Evolutionary conservation across 768 basidiomycete species (phyloP).

Genomic region (Suillus lakei): DNA sequence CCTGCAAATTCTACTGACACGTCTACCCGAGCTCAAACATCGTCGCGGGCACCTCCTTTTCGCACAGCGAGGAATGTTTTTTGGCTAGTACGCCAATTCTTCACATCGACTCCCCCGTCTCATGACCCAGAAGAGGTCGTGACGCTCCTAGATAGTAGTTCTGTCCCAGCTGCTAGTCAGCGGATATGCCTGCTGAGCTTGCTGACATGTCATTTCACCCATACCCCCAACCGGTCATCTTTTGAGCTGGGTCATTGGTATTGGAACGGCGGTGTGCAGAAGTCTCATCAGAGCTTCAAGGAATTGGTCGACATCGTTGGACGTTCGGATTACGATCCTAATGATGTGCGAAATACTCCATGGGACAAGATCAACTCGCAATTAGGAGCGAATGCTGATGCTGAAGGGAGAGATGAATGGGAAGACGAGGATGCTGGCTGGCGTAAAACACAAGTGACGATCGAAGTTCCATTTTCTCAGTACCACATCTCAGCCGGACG

Average conservation of each 20-base stretch:
- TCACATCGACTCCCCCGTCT: neutral
- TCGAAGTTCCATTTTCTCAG: neutral
- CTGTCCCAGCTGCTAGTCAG: constrained; percentile 1
- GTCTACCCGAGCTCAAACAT: neutral
- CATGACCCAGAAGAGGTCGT: constrained; percentile 8
- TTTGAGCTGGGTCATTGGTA: neutral
- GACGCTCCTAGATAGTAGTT: constrained; percentile 5
- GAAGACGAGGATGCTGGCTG: neutral
- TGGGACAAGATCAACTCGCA: neutral
- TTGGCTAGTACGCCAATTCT: constrained; percentile 5
- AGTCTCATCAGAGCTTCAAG: neutral
- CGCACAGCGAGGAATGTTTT: constrained; percentile 2
- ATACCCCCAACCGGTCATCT: neutral
- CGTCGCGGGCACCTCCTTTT: neutral
- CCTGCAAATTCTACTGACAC: neutral
- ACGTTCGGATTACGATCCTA: neutral
- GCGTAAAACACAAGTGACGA: neutral
- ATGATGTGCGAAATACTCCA: neutral
- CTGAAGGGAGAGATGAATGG: neutral
- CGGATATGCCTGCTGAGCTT: neutral
- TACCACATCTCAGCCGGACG: neutral
- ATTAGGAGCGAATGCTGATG: neutral
- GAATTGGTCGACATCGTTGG: neutral
- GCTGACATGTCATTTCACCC: neutral
- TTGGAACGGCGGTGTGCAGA: neutral